Conservation (phyloP, 352 stramenopile genomes). For the Phytophthora hibernalis region DNA sequence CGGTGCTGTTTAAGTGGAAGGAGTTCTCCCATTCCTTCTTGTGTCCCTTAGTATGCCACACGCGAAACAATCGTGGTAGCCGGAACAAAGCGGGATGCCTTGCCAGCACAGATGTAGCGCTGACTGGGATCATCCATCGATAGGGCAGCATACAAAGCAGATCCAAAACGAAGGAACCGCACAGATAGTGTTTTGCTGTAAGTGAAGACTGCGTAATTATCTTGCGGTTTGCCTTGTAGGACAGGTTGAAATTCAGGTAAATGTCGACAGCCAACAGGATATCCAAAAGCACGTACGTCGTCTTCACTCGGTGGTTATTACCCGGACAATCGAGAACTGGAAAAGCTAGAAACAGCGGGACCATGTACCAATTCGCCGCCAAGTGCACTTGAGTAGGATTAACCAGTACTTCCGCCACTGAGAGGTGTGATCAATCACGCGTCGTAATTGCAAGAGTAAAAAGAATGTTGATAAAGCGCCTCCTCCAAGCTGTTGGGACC, state of each 20-base stretch:
- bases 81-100: conserved; percentile 36
- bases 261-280: conserved; percentile 49
- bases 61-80: conserved; percentile 40
- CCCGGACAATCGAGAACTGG: conserved; percentile 33
- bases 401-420: conserved; percentile 51
- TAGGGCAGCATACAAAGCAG: conserved; percentile 57
- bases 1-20: conserved; percentile 21
- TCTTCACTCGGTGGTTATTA: conserved; percentile 16
- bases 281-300: conserved; percentile 39
- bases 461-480: conserved; percentile 6
- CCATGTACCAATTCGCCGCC: conserved; percentile 45
- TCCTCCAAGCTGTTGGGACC: conserved; percentile 8
- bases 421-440: conserved; percentile 40
- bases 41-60: conserved; percentile 46
- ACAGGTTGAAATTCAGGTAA: conserved; percentile 61
- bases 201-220: conserved; percentile 32
- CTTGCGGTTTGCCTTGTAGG: conserved; percentile 32
- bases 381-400: conserved; percentile 49
- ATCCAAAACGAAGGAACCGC: conserved; percentile 38
- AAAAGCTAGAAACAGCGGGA: conserved; percentile 53
- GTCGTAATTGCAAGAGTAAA: conserved; percentile 29
- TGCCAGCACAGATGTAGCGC: conserved; percentile 2
- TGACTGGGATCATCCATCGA: conserved; percentile 27
- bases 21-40: conserved; percentile 43
- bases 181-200: conserved; percentile 39